Conservation (phyloP, 1,139 yeast species). For the Lodderomyces oxycetoniae region DNA sequence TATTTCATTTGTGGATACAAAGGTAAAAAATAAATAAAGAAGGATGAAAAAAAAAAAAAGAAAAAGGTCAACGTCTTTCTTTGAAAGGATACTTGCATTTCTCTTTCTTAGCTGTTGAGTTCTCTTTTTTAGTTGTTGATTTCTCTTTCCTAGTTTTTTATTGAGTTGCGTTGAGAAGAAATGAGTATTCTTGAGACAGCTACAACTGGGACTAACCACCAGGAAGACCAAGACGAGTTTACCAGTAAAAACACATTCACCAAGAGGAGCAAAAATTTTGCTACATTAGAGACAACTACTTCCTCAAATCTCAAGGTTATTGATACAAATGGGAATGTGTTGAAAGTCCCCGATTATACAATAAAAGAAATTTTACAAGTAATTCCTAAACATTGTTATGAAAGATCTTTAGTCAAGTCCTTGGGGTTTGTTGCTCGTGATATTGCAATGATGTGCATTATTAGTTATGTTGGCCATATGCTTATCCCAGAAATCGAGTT, state of each 20-base stretch:
- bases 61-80: too few species aligned
- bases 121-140: constrained; percentile 7
- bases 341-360: constrained; percentile 68
- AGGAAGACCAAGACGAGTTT: constrained; percentile 1
- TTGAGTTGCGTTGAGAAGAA: background rate
- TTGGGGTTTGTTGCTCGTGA: constrained; percentile 65
- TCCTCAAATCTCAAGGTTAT: constrained; percentile 34
- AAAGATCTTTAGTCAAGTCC: constrained; percentile 55
- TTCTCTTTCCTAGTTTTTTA: constrained; percentile 5
- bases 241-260: constrained; percentile 8
- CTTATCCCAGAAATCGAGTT: constrained; percentile 38
- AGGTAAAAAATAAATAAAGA: too few species aligned
- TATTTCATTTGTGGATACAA: too few species aligned
- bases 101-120: constrained; percentile 1
- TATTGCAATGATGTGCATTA: constrained; percentile 44
- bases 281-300: constrained; percentile 17
- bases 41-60: too few species aligned
- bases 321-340: constrained; percentile 61
- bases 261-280: constrained; percentile 25
- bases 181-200: constrained; percentile 18
- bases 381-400: constrained; percentile 73
- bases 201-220: constrained; percentile 9
- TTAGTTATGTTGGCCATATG: constrained; percentile 51
- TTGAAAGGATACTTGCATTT: background rate
- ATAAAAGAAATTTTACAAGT: constrained; percentile 69